phyloP scores from a whole-genome alignment of 2,329 filamentous ascomycete species.

The Alternaria consortialis region DNA sequence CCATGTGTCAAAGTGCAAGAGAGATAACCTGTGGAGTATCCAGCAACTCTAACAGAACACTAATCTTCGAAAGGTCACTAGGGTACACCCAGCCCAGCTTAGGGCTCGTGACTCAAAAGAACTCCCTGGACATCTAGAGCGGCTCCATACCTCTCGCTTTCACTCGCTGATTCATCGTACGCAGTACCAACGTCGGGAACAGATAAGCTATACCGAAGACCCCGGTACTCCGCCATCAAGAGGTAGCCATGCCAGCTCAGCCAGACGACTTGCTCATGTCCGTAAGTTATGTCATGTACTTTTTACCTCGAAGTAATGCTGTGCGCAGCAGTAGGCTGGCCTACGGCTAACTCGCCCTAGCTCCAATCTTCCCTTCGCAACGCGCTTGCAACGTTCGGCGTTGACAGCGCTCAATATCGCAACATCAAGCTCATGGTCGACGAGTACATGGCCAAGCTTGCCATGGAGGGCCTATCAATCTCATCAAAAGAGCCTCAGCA shows the following conservation, averaged over 20 bases:
- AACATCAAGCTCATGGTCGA: constrained; percentile 44
- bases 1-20: too few relatives aligned
- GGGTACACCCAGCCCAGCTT: too few relatives aligned
- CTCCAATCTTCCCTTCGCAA: constrained; percentile 49
- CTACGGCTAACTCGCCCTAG: constrained; percentile 24
- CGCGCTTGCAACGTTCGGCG: constrained; percentile 44
- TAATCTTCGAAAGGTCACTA: too few relatives aligned
- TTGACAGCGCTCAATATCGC: constrained; percentile 40
- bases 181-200: too few relatives aligned
- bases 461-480: constrained; percentile 29
- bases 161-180: too few relatives aligned
- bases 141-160: too few relatives aligned
- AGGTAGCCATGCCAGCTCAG: constrained; percentile 29
- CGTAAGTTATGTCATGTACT: constrained; percentile 24
- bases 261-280: constrained; percentile 40
- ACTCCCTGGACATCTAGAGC: too few relatives aligned
- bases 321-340: background rate
- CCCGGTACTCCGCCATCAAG: background rate
- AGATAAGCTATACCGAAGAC: background rate
- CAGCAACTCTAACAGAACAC: too few relatives aligned
- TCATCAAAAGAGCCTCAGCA: constrained; percentile 7
- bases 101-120: too few relatives aligned
- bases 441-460: constrained; percentile 40
- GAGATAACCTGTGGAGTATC: too few relatives aligned
- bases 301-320: background rate